A percentile compares a stretch with the other conserved stretches of the same genome.
phyloP scores from a whole-genome alignment of 352 stramenopile genomes.

The Blastocystis sp. region DNA sequence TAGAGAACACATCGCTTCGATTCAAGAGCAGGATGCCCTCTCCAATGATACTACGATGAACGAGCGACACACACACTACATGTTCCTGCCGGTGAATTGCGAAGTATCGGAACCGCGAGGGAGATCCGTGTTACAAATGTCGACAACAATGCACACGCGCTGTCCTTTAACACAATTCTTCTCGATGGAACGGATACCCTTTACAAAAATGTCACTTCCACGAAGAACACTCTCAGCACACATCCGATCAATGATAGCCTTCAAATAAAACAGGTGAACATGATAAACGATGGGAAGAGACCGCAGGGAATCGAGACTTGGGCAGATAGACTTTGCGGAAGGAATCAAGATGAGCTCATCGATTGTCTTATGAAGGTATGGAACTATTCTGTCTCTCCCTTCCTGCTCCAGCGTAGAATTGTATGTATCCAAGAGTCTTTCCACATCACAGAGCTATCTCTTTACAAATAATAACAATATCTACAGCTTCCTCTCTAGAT shows the following conservation, averaged over 20 bases:
- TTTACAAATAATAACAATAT: conserved; percentile 63
- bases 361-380: conserved; percentile 8
- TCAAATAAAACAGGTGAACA: not conserved
- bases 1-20: not conserved
- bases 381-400: not conserved
- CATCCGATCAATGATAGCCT: conserved; percentile 51
- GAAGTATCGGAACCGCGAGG: conserved; percentile 30
- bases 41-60: conserved; percentile 36
- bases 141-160: conserved; percentile 9
- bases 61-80: not conserved
- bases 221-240: conserved; percentile 50
- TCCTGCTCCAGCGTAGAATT: not conserved
- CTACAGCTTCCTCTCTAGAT: conserved; percentile 69
- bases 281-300: not conserved
- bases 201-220: conserved; percentile 54
- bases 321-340: conserved; percentile 1
- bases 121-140: conserved; percentile 19
- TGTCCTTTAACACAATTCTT: not conserved
- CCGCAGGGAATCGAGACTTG: not conserved
- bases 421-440: not conserved
- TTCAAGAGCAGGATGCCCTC: conserved; percentile 3
- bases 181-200: not conserved
- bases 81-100: not conserved
- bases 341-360: conserved; percentile 36
- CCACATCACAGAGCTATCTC: not conserved